Evolutionary conservation across 345 rosid species (phyloP), one percentile per base, ranked within the genome.

Genomic region (Aegle marmelos): DNA sequence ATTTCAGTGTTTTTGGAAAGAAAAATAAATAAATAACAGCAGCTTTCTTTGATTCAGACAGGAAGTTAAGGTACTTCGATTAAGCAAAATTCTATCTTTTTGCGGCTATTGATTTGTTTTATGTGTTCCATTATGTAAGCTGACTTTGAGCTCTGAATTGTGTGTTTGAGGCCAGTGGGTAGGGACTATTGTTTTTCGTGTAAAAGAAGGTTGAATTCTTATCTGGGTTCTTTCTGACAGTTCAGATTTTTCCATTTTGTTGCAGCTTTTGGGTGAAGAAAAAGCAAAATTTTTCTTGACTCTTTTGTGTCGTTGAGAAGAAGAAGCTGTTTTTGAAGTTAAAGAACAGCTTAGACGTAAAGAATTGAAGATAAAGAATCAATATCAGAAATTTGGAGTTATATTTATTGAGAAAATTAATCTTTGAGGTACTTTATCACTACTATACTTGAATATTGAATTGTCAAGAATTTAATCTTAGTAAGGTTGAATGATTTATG

Each of bases 1-100:
- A 57, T 76, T 72, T 81, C 83, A 77, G 76, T 50, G 71, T 36
- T 50, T 59, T 48, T 7, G 25, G 45, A 34, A 3, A 5, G 5
- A 0, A 33, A 21, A 33, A 36, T 14, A 19, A 16, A 39, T 27
- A 8, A 70, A 30, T 13, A 28, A 36, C 36, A 31, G 56, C 50
- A 11, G 60, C 31, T 78, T 30, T n/a, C 33, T 70, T 60, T 33
- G 60, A 37, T 30, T 81, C 83, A 72, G 63, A 65, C 77, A 56
- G 21, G 64, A 48, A 76, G 19, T 4, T n/a, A 30, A 81, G 74
- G 83, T 77, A 72, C 70, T 58, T 36, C 41, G 30, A 14, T 53
- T 57, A 48, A 70, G 37, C n/a, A 50, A 68, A 68, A 79, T 59
- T 11, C 45, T 0, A 41, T 54, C 24, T 30, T 53, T 17, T 53